Base-by-base conservation (phyloP, 164 flowering plant genomes). In the Protea cynaroides region DNA sequence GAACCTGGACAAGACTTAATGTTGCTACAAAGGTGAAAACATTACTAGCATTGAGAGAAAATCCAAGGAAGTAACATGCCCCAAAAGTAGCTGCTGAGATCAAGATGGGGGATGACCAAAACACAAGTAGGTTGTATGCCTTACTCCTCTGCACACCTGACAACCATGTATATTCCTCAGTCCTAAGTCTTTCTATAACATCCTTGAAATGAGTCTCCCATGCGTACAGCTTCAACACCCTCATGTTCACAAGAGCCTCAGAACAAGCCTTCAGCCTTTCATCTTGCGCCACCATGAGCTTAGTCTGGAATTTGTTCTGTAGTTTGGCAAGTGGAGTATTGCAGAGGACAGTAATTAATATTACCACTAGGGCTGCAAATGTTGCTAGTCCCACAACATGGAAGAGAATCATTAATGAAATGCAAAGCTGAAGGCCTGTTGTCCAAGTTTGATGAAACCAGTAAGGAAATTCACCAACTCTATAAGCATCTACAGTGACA, bases 21-120 rank as follows among this genome's bases (percentile, higher is more conserved):
- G 91, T 78, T 15, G 96, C 88, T n/a, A 89, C 65, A 68, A 87
- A 84, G n/a, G 93, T 89, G 78, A 89, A 89, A 44, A 89, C 92
- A 71, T 82, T 86, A 43, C 80, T 81, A 40, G 92, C 82, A 56
- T 67, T 29, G 0, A 89, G 78, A 56, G 87, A 82, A 71, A 86
- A 43, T 23, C 74, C 63, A 56, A 84, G 71, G 62, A 83, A 73
- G 67, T 85, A 82, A 52, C 96, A 89, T 24, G 86, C 68, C 18
- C 75, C 74, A 62, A 89, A 85, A 14, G 90, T 79, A n/a, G 85
- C 86, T 17, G 79, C 77, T 10, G 96, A 78, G 43, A 85, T 85
- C 58, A 89, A 55, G 13, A 85, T 70, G 44, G 96, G 92, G 18
- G 90, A 79, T 8, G 81, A 59, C 92, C 92, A 89, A 59, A 85